These are phyloP conservation scores for Wickerhamomyces canadensis DNA, from an alignment of 805 yeast species.

Conservation along the genomic window DNA sequence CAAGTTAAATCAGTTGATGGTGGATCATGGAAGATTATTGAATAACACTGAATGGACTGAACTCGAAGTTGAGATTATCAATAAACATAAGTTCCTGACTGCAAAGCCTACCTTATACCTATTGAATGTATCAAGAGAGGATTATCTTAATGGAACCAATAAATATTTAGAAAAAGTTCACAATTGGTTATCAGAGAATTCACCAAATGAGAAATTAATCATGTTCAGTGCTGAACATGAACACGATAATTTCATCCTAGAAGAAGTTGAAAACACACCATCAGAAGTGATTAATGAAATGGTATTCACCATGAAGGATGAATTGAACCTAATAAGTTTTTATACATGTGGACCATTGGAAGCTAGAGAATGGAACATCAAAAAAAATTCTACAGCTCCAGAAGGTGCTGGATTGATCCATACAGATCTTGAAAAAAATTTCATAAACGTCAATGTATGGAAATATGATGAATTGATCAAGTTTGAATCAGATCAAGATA, in stretches of 20 bases:
- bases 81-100: conserved; percentile 68
- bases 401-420: conserved; percentile 91
- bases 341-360: conserved; percentile 86
- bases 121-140: conserved; percentile 67
- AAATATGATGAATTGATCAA: conserved; percentile 54
- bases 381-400: conserved; percentile 72
- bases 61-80: conserved; percentile 61
- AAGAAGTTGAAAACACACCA: conserved; percentile 24
- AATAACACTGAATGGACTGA: conserved; percentile 55
- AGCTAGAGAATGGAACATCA: conserved; percentile 85
- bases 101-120: conserved; percentile 85
- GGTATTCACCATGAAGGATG: conserved; percentile 59
- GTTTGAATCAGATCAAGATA: conserved; percentile 8
- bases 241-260: conserved; percentile 23
- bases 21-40: conserved; percentile 61
- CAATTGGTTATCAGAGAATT: conserved; percentile 61
- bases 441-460: conserved; percentile 70
- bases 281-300: conserved; percentile 59
- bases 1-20: conserved; percentile 41
- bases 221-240: conserved; percentile 63
- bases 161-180: conserved; percentile 45
- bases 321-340: conserved; percentile 69
- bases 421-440: conserved; percentile 76
- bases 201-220: conserved; percentile 63
- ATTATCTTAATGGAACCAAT: conserved; percentile 49